Evolutionary conservation across 108 stramenopile species (phyloP).

Genomic region (Cyclostephanos tholiformis): DNA sequence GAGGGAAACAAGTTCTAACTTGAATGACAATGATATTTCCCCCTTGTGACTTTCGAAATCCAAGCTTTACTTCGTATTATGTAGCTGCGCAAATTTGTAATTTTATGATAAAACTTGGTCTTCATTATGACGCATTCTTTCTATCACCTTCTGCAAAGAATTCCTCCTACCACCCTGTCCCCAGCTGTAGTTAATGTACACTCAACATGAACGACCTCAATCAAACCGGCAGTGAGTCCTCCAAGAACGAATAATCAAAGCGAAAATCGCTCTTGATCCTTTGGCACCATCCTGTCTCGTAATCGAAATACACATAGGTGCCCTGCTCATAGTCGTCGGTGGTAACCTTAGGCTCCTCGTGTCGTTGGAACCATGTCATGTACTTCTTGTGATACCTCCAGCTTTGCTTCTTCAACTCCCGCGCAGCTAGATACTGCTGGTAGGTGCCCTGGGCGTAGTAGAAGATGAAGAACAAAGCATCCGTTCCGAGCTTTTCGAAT

Average conservation of each 20-base stretch:
- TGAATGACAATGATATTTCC: no score
- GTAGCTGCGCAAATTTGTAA: neutral
- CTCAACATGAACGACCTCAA: neutral
- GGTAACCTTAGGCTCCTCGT: conserved; percentile 94
- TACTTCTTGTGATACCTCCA: conserved; percentile 99
- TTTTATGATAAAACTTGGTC: neutral
- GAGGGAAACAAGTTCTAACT: conserved; percentile 13
- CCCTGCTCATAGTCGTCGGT: conserved; percentile 99
- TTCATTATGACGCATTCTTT: neutral
- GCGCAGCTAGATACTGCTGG: conserved; percentile 97
- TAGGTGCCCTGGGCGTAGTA: conserved; percentile 98
- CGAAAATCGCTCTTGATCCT: conserved; percentile 97
- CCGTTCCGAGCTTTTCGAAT: conserved; percentile 95
- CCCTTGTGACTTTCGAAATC: no score
- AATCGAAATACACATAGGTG: conserved; percentile 99
- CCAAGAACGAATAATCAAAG: conserved; percentile 96
- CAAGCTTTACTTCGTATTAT: no score
- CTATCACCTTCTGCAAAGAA: no score
- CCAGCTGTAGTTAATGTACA: neutral
- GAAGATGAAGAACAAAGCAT: conserved; percentile 99
- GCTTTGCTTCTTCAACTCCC: conserved; percentile 96
- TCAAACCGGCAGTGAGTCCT: conserved; percentile 83
- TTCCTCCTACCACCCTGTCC: neutral
- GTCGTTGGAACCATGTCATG: conserved; percentile 99
- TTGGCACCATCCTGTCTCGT: conserved; percentile 98